Base-by-base conservation (phyloP, 139 green algal species). In the Spirogloea muscicola region DNA sequence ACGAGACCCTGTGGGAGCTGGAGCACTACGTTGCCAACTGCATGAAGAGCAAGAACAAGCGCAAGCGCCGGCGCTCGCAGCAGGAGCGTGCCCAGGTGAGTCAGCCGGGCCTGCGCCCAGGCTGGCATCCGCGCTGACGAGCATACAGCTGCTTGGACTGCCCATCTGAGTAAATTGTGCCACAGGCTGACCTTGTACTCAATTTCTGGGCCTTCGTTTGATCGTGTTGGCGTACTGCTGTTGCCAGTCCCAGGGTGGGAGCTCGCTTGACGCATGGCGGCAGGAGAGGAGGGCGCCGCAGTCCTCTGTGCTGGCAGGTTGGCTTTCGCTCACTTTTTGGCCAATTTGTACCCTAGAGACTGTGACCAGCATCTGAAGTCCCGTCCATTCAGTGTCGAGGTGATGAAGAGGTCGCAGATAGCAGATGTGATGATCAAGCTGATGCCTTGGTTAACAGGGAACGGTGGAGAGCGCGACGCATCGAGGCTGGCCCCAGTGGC, bases 1-100 rank as follows among this genome's bases (percentile, higher is more conserved):
- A 81, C 42, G 58, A 42, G 18, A 89, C 86, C 9, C 80, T 92
- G 3, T 91, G 87, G 87, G 69, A 83, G 48, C 77, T 92, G 3
- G 70, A 87, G 6, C 73, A 72, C 21, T 90, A 86, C 46, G 82
- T 88, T 29, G 73, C 84, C 44, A 68, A 44, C 4, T 76, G 58
- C 44, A 77, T 82, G 74, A 82, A 82, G 75, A 77, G 49, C 85
- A 87, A 76, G 29, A 76, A 68, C 42, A 76, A 76, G 42, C 27
- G 7, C 4, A 76, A 76, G 67, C 5, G 31, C 18, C 49, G 27
- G 13, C 49, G 31, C 18, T 60, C 31, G 5, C 27, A 60, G 13
- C 31, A 27, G 31, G 49, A 37, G 49, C 49, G 34, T 16, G 27
- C 49, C 13, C 31, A 60, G 49, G 49, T 60, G 16, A 60, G 49